phyloP scores from a whole-genome alignment of 768 basidiomycete genomes.

The Vararia minispora region DNA sequence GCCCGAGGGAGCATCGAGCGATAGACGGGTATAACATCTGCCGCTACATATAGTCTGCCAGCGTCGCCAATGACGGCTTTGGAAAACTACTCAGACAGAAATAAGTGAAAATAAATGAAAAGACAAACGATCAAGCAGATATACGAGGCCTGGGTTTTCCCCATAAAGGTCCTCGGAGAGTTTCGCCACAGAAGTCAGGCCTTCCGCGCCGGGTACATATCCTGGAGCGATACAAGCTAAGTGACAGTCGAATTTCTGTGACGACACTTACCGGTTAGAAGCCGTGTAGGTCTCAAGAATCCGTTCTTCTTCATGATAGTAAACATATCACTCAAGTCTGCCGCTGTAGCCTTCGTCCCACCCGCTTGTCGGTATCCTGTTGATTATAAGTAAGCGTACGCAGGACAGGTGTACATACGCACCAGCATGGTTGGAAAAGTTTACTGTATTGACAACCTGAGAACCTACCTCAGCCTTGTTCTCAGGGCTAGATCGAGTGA shows the following conservation, averaged over 20 bases:
- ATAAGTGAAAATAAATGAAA: background rate
- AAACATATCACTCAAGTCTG: constrained; percentile 71
- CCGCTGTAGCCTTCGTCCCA: constrained; percentile 67
- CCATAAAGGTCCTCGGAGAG: constrained; percentile 51
- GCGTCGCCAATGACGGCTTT: constrained; percentile 92
- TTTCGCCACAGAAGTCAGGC: constrained; percentile 53
- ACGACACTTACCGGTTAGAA: constrained; percentile 59
- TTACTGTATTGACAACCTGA: constrained; percentile 83
- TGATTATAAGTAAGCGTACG: background rate
- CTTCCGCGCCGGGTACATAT: constrained; percentile 80
- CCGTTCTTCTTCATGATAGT: constrained; percentile 62
- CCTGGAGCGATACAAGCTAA: constrained; percentile 30
- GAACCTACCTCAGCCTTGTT: constrained; percentile 2
- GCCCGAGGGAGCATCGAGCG: constrained; percentile 69
- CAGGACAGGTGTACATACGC: constrained; percentile 9
- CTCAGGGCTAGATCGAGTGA: constrained; percentile 9
- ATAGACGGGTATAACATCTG: constrained; percentile 83
- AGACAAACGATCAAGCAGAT: constrained; percentile 77
- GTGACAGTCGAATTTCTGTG: background rate
- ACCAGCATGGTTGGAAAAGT: constrained; percentile 94
- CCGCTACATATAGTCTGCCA: constrained; percentile 78
- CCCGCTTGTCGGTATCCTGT: constrained; percentile 76
- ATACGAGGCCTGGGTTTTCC: constrained; percentile 52
- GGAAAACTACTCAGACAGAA: background rate
- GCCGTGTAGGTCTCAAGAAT: constrained; percentile 56